Conservation (phyloP, 2,329 filamentous ascomycete species). For the Aspergillus pseudoglaucus region DNA sequence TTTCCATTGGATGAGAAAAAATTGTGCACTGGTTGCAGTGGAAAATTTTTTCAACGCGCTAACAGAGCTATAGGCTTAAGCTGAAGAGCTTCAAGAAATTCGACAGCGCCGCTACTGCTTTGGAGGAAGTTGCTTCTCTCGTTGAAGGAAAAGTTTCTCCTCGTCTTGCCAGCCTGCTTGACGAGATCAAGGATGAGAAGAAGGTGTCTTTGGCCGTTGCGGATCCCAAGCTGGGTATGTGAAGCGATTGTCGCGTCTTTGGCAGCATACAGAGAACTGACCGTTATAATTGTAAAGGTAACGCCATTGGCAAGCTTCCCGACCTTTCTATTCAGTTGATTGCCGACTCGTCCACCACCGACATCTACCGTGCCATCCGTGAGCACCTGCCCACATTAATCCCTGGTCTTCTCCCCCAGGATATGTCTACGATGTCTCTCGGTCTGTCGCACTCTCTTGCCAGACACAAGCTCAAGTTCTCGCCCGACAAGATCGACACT, state of each 20-base stretch:
- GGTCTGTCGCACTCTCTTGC: conserved; percentile 96
- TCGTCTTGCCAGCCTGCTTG: conserved; percentile 72
- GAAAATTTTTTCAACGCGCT: conserved; percentile 24
- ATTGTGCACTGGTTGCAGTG: conserved; percentile 3
- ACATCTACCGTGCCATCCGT: conserved; percentile 91
- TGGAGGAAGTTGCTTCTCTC: conserved; percentile 83
- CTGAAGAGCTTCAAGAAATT: conserved; percentile 98
- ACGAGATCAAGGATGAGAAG: conserved; percentile 93
- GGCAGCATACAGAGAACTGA: background rate
- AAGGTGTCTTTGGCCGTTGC: conserved; percentile 92
- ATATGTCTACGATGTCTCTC: conserved; percentile 88
- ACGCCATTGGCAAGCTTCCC: conserved; percentile 86
- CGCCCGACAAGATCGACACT: conserved; percentile 94
- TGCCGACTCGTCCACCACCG: conserved; percentile 72
- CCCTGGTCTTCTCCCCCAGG: conserved; percentile 75
- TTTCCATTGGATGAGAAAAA: conserved; percentile 3
- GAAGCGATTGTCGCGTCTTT: background rate
- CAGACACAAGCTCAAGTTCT: conserved; percentile 97
- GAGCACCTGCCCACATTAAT: conserved; percentile 85
- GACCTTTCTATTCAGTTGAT: conserved; percentile 78
- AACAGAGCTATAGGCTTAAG: conserved; percentile 60
- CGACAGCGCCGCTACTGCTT: conserved; percentile 80
- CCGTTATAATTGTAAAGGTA: conserved; percentile 43
- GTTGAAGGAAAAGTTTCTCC: conserved; percentile 93
- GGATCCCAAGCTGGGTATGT: conserved; percentile 73